phyloP scores from a whole-genome alignment of 176 grass and related monocot genomes.

The Oryza nivara region DNA sequence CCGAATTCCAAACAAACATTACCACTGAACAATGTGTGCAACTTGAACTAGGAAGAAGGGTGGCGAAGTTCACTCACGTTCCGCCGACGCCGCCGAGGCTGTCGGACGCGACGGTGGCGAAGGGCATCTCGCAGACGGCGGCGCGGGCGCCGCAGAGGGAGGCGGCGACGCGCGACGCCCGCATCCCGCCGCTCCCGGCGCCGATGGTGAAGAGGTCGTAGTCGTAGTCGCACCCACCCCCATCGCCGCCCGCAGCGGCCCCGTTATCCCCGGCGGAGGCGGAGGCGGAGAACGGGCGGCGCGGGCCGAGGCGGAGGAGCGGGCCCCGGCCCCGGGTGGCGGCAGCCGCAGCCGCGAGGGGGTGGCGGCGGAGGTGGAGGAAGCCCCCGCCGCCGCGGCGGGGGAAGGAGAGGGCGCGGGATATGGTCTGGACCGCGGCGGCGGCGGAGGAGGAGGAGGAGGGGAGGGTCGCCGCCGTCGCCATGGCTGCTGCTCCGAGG shows the following conservation, averaged over 20 bases:
- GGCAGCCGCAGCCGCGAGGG: neutral
- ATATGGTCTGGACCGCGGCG: constrained; percentile 27
- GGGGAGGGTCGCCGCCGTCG: constrained; percentile 20
- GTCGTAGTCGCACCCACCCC: constrained; percentile 65
- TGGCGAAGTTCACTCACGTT: constrained; percentile 51
- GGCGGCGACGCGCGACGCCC: constrained; percentile 62
- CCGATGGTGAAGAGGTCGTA: constrained; percentile 83
- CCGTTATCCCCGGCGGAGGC: constrained; percentile 6
- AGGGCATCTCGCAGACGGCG: constrained; percentile 76
- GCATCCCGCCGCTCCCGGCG: constrained; percentile 75
- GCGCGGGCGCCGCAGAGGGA: constrained; percentile 58
- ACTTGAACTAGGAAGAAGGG: neutral
- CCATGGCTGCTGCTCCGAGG: neutral
- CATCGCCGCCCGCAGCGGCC: neutral
- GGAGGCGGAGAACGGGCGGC: constrained; percentile 12
- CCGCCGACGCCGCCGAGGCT: constrained; percentile 65
- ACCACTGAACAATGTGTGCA: neutral
- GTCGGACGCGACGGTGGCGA: constrained; percentile 68
- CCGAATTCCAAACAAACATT: neutral
- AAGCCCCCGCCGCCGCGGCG: neutral
- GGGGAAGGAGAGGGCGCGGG: constrained; percentile 6
- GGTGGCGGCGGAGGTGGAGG: neutral
- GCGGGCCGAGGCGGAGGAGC: neutral
- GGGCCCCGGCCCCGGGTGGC: neutral
- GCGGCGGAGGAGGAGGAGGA: constrained; percentile 19